phyloP scores from a whole-genome alignment of 192 early-diverging fungal species.

The Globomyces pollinis-pini region DNA sequence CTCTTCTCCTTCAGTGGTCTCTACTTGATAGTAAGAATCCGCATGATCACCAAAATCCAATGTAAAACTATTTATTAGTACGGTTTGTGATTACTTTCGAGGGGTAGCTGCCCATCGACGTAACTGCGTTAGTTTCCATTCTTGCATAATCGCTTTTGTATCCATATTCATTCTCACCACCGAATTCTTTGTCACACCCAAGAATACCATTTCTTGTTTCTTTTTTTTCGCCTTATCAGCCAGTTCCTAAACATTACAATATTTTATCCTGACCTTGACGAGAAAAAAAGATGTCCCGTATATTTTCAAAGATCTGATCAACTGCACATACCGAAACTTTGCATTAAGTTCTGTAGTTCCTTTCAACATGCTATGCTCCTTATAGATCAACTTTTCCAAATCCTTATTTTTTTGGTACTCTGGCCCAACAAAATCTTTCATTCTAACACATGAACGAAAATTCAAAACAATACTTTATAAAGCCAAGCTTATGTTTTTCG shows the following conservation, averaged over 20 bases:
- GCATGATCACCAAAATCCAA: conserved; percentile 56
- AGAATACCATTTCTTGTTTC: conserved; percentile 31
- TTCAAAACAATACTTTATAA: conserved; percentile 31
- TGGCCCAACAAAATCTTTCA: conserved; percentile 43
- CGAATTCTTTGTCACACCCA: conserved; percentile 50
- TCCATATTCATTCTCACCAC: conserved; percentile 43
- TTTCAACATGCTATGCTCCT: conserved; percentile 49
- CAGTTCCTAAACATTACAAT: neutral
- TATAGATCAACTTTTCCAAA: conserved; percentile 40
- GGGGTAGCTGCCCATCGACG: conserved; percentile 48
- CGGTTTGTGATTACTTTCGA: conserved; percentile 27
- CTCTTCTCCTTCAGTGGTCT: conserved; percentile 50
- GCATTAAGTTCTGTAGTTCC: conserved; percentile 47
- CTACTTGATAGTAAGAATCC: conserved; percentile 47
- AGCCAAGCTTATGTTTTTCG: conserved; percentile 41
- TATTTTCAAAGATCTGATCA: conserved; percentile 46
- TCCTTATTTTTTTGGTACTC: conserved; percentile 45
- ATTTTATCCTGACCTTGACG: conserved; percentile 49
- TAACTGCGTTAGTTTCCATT: conserved; percentile 50
- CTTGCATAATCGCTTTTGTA: conserved; percentile 45
- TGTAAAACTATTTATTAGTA: conserved; percentile 44
- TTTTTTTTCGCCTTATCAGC: conserved; percentile 33
- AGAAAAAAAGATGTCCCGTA: conserved; percentile 55
- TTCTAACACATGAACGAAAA: too few relatives aligned
- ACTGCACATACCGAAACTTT: conserved; percentile 53